Evolutionary conservation across 2,329 filamentous ascomycete genomes (phyloP), one percentile per base, ranked within the genome.

Genomic region (Xylariales sp.): DNA sequence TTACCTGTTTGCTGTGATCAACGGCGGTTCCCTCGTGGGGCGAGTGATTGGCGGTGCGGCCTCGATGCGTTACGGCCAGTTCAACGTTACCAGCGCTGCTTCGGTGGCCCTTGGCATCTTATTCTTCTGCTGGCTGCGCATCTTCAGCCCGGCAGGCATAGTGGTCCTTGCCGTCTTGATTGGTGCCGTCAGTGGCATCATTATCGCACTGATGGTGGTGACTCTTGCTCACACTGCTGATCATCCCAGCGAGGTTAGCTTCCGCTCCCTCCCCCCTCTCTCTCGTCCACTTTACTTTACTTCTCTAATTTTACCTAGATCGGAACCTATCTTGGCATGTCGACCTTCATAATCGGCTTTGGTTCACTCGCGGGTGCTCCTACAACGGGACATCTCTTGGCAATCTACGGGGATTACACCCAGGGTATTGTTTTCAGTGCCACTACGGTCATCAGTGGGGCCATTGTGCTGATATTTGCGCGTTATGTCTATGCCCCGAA

Each of bases 1-100:
- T 56, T 82, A 81, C 52, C 64, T 81, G 29, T 62, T 82, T 12
- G 65, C 75, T 11, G 72, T 81, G 46, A 65, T 81, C 49, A 81
- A 81, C 50, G 68, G 69, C 2, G 72, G 72, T 24, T 72, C 68
- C 7, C 35, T 40, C 24, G 31, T 35, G 5, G 38, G 38, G 15
- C 18, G 38, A 8, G 14, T 29, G 7, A 14, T 35, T 13, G 24
- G 38, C 24, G 38, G 31, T 14, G 14, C 15, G 3, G 11, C 33
- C 4, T 24, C 38, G 5, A n/a, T 15, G 20, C 4, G 60, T 64
- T 55, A 60, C 24, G 71, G 71, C 3, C 66, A 70, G 0, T 44
- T 76, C 19, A 72, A 75, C 51, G 62, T 74, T 40, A 59, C 75
- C 29, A 58, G 61, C 3, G 40, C 50, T 13, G 32, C 43, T 6